Conservation (phyloP, 306 rosid species). For the Cucurbita moschata region DNA sequence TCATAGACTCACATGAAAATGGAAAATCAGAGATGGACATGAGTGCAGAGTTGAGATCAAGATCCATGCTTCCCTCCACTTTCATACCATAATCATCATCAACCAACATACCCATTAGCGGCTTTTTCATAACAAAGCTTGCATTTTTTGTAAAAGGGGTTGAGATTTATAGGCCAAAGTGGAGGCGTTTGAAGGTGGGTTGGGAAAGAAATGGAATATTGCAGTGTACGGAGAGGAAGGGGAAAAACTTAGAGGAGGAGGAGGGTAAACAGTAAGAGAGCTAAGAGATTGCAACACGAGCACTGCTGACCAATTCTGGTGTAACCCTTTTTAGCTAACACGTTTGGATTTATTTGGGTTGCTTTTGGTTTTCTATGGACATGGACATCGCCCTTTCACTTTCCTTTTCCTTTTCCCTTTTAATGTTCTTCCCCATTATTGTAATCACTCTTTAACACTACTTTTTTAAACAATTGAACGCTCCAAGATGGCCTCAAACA, state of each 20-base stretch:
- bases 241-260: background rate
- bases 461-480: background rate
- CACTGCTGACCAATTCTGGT: background rate
- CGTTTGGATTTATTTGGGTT: slow-evolving; percentile 1
- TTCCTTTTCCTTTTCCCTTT: background rate
- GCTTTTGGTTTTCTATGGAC: background rate
- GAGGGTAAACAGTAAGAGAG: slow-evolving; percentile 6
- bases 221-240: slow-evolving; percentile 2
- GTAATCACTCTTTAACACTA: too few species aligned
- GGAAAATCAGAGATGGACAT: background rate
- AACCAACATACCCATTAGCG: slow-evolving; percentile 26
- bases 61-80: slow-evolving; percentile 31
- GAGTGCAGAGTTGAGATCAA: slow-evolving; percentile 28
- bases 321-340: slow-evolving; percentile 1
- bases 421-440: background rate
- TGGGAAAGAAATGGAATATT: slow-evolving; percentile 5
- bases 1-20: slow-evolving; percentile 15
- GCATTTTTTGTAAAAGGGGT: slow-evolving; percentile 7
- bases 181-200: background rate
- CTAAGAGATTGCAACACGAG: background rate
- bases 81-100: background rate
- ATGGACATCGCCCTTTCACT: background rate
- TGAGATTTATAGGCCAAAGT: slow-evolving; percentile 10
- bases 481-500: background rate
- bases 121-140: background rate